These are phyloP conservation scores for Monosporascus cannonballus DNA, from an alignment of 2,329 filamentous ascomycete genomes.

Conservation along the genomic window DNA sequence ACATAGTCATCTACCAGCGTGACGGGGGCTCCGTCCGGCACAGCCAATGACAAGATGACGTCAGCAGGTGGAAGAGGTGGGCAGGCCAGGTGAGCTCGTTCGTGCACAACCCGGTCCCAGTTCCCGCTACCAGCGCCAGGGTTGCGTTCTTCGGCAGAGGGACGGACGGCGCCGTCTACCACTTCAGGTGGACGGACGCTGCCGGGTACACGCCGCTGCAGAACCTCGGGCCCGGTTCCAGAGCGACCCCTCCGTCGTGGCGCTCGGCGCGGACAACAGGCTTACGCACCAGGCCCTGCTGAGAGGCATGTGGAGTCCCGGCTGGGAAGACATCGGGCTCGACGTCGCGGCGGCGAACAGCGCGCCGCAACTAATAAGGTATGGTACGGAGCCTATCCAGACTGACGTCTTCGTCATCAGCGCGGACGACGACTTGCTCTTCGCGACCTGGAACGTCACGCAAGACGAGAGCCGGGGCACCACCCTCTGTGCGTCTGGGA, in stretches of 20 bases:
- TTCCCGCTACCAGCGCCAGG: not conserved
- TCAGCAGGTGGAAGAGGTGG: not conserved
- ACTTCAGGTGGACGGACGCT: slow-evolving; percentile 3
- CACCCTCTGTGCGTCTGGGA: not conserved
- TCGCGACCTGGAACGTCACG: not conserved
- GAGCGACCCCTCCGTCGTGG: slow-evolving; percentile 6
- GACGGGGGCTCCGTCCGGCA: not conserved
- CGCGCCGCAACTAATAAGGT: slow-evolving; percentile 7
- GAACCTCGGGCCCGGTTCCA: slow-evolving; percentile 4
- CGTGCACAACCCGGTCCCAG: slow-evolving; percentile 1
- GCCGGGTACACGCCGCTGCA: not conserved
- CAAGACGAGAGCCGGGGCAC: slow-evolving; percentile 1
- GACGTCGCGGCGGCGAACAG: slow-evolving; percentile 6
- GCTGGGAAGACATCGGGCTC: slow-evolving; percentile 9
- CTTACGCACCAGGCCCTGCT: slow-evolving; percentile 6
- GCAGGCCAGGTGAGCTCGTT: slow-evolving; percentile 3
- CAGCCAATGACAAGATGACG: not conserved
- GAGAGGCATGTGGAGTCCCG: not conserved
- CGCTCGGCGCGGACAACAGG: slow-evolving; percentile 5
- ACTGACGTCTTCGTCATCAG: slow-evolving; percentile 1
- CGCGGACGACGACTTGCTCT: not conserved
- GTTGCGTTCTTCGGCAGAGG: slow-evolving; percentile 7
- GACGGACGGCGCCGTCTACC: slow-evolving; percentile 2
- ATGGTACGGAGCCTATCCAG: not conserved
- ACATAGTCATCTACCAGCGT: slow-evolving; percentile 1